Evolutionary conservation across 2,329 filamentous ascomycete species (phyloP), one percentile per base, ranked within the genome.

Genomic region (Curvularia lunata): DNA sequence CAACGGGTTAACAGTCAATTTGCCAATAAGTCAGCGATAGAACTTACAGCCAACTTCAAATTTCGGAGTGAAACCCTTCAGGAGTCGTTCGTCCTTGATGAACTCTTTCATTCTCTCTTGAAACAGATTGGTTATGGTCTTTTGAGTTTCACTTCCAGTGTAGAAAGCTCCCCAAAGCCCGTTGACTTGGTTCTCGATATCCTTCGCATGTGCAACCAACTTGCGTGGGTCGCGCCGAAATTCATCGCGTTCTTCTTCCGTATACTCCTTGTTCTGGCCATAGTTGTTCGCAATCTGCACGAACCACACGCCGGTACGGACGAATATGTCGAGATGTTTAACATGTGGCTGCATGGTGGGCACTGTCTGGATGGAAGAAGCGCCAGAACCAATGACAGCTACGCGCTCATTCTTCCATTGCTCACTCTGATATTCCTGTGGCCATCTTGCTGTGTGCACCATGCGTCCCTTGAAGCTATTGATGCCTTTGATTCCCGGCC

Each of bases 51-150:
- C 81, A 37, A 82, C 60, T 12, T 77, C 77, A 23, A 79, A 83
- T 16, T 76, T 79, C 0, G 80, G 80, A 5, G 77, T 81, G 53
- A 82, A 81, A 5, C 80, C 80, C 52, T 82, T 67, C 3, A 83
- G 66, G 23, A 84, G 71, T 10, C 82, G 72, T 58, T 83, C 74
- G 56, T 84, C 82, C 59, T 82, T 83, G 66, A 85, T 82, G 51
- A 77, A 78, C 58, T 84, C 80, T 12, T 72, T 75, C 82, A 84
- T 84, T 13, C 81, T 74, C 4, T 71, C 66, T 23, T 65, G 66
- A 55, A 82, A 80, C 5, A 75, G 41, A 42, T 77, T 64, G 56
- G 79, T 75, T 1, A 70, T 75, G 16, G 59, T 59, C 12, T 74
- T 74, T 58, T 84, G 83, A 7, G 52, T 68, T 54, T 79, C 71